Percentiles rank a stretch among this genome's conserved stretches.
phyloP scores from a whole-genome alignment of 805 yeast species.

The Schwanniomyces vanrijiae region DNA sequence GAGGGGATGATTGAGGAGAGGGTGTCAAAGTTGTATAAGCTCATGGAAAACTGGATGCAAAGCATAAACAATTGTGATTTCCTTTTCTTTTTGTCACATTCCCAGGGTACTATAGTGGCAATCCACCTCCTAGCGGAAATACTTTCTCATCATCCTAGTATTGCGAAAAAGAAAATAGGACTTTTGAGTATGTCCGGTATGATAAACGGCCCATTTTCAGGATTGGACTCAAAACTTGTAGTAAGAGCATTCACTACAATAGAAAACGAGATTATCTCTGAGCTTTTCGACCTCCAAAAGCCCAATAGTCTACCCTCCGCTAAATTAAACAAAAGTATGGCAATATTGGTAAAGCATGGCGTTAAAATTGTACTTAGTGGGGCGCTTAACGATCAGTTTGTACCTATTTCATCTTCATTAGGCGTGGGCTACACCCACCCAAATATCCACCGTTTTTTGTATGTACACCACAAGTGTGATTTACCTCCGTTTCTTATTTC shows the following conservation, averaged over 20 bases:
- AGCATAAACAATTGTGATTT: slow-evolving; percentile 29
- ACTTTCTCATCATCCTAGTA: slow-evolving; percentile 7
- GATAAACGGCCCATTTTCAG: slow-evolving; percentile 29
- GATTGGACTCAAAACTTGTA: slow-evolving; percentile 35
- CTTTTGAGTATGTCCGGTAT: slow-evolving; percentile 38
- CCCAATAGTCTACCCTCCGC: slow-evolving; percentile 16
- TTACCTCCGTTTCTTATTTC: slow-evolving; percentile 27
- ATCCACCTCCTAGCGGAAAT: slow-evolving; percentile 25
- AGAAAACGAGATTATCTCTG: slow-evolving; percentile 38
- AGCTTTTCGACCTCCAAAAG: slow-evolving; percentile 34
- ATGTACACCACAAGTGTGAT: slow-evolving; percentile 13
- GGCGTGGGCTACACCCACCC: slow-evolving; percentile 33
- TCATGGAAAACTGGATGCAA: slow-evolving; percentile 35
- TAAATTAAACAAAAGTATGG: slow-evolving; percentile 18
- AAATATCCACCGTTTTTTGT: slow-evolving; percentile 32
- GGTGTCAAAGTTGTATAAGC: slow-evolving; percentile 19
- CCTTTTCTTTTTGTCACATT: slow-evolving; percentile 32
- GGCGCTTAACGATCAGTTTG: slow-evolving; percentile 32
- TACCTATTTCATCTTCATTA: slow-evolving; percentile 35
- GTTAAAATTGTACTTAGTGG: slow-evolving; percentile 39
- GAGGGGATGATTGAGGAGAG: slow-evolving; percentile 34
- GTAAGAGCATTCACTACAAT: slow-evolving; percentile 33
- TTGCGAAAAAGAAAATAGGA: slow-evolving; percentile 23
- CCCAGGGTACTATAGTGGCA: slow-evolving; percentile 34
- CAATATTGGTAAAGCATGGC: slow-evolving; percentile 18